These are phyloP conservation scores for Capronia americana DNA, from an alignment of 2,329 filamentous ascomycete genomes.

Conservation along the genomic window DNA sequence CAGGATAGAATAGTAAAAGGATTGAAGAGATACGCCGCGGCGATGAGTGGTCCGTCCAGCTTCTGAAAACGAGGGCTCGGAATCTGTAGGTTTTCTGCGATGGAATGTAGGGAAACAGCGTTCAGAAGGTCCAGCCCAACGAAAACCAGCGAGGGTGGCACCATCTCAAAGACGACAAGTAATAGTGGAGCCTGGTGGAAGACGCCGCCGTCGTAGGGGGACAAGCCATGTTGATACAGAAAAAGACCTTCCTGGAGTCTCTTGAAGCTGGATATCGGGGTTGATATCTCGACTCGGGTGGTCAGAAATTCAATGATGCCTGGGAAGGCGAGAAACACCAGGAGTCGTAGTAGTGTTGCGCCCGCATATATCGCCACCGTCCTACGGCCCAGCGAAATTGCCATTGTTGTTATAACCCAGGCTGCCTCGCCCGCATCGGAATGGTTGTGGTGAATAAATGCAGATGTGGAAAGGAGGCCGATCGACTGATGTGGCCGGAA, in stretches of 20 bases:
- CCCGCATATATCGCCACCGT: conserved; percentile 73
- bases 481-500: conserved; percentile 22
- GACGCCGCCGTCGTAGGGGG: conserved; percentile 93
- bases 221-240: conserved; percentile 94
- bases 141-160: conserved; percentile 85
- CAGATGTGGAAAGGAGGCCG: conserved; percentile 20
- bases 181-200: conserved; percentile 85
- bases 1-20: conserved; percentile 92
- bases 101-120: conserved; percentile 76
- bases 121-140: conserved; percentile 80
- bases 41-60: conserved; percentile 32
- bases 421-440: neutral
- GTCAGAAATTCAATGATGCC: conserved; percentile 83
- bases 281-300: conserved; percentile 93
- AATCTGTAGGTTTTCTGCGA: conserved; percentile 59
- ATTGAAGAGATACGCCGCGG: conserved; percentile 82
- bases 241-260: conserved; percentile 97
- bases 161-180: conserved; percentile 85
- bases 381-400: conserved; percentile 63
- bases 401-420: conserved; percentile 24
- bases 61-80: conserved; percentile 36
- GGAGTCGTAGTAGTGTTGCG: conserved; percentile 77
- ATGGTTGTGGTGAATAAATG: conserved; percentile 1
- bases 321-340: conserved; percentile 82
- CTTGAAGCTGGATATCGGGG: conserved; percentile 97